Percentiles rank a stretch among this genome's conserved stretches.
Conservation (phyloP, 331 rosid species). For the Telfairia occidentalis region DNA sequence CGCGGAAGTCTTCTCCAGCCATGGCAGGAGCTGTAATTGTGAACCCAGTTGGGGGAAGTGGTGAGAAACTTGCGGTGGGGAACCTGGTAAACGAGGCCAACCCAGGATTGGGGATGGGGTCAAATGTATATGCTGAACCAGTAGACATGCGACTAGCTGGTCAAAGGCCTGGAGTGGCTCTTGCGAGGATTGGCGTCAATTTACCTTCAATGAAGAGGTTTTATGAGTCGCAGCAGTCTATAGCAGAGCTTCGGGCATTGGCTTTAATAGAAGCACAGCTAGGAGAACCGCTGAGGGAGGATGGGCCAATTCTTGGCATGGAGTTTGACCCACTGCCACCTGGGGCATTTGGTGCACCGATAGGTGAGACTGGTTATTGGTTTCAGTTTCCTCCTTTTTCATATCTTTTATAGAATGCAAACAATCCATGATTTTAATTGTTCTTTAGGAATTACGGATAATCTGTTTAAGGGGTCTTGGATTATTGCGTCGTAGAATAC, state of each 20-base stretch:
- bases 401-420: background rate
- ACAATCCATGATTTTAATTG: background rate
- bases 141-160: constrained; percentile 23
- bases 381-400: background rate
- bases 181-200: constrained; percentile 28
- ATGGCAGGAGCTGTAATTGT: background rate
- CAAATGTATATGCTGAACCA: constrained; percentile 15
- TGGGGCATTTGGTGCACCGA: constrained; percentile 55
- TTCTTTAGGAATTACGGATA: background rate
- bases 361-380: constrained; percentile 33
- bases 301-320: constrained; percentile 68
- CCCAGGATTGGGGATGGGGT: constrained; percentile 24
- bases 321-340: constrained; percentile 75
- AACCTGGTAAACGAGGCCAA: constrained; percentile 20
- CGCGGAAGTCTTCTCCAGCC: constrained; percentile 18
- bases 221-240: constrained; percentile 33
- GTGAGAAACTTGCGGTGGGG: constrained; percentile 22
- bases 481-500: background rate
- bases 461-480: background rate
- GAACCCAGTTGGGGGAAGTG: constrained; percentile 14
- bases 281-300: constrained; percentile 52
- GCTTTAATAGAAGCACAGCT: constrained; percentile 60
- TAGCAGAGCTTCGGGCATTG: constrained; percentile 41
- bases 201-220: constrained; percentile 27
- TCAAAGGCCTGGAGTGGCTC: constrained; percentile 22